These are phyloP conservation scores for Chamaecrista fasciculata DNA, from an alignment of 306 rosid genomes.

Conservation along the genomic window DNA sequence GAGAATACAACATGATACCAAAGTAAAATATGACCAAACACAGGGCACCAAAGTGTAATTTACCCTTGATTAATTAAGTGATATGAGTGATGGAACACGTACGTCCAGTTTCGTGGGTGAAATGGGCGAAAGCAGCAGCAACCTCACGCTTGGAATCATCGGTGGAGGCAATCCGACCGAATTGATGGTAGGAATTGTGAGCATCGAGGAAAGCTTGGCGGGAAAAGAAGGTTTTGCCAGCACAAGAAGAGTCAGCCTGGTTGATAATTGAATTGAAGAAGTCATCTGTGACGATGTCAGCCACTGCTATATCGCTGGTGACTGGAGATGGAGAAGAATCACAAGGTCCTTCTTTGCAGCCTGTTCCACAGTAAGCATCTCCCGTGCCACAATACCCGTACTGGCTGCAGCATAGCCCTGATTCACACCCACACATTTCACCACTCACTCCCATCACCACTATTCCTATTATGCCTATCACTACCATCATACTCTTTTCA, in stretches of 20 bases:
- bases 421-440: constrained; percentile 60
- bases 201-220: constrained; percentile 55
- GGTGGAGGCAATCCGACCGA: constrained; percentile 39
- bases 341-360: constrained; percentile 69
- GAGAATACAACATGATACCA: too few species aligned
- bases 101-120: constrained; percentile 83
- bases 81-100: not conserved
- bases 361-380: constrained; percentile 51
- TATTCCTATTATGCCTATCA: not conserved
- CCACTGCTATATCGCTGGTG: constrained; percentile 36
- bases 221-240: constrained; percentile 56
- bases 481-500: not conserved
- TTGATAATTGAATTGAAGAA: constrained; percentile 55
- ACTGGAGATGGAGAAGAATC: constrained; percentile 21
- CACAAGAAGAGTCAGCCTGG: constrained; percentile 48
- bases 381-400: constrained; percentile 60
- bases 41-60: too few species aligned
- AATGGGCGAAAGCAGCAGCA: constrained; percentile 79
- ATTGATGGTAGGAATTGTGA: constrained; percentile 38
- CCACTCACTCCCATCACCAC: constrained; percentile 15
- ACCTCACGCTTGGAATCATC: constrained; percentile 75
- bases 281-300: constrained; percentile 47
- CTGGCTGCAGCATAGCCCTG: constrained; percentile 61
- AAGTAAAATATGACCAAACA: too few species aligned
- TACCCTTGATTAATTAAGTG: too few species aligned